Evolutionary conservation across 2,329 filamentous ascomycete species (phyloP), one percentile per base, ranked within the genome.

Genomic region (Chaetomium sp.): DNA sequence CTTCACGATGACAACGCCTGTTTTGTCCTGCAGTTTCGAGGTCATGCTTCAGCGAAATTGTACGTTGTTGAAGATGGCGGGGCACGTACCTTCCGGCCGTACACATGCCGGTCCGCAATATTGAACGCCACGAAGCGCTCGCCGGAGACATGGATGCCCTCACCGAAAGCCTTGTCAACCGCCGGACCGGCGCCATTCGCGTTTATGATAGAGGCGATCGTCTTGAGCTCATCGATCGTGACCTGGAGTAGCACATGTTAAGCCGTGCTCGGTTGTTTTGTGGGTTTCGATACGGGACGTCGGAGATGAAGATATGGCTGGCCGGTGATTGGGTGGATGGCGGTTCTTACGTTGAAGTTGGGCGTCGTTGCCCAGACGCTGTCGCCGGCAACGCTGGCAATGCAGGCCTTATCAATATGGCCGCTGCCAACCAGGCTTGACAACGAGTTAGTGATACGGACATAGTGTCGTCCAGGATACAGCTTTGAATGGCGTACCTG

Each of bases 1-100:
- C 84, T 96, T 96, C 79, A 89, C 88, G 73, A 95, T 86, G 75
- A 90, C 83, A 74, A 97, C 80, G 70, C 95, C 95, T 76, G 89
- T 86, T 76, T 89, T 91, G 72, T 91, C 92, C 83, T 86, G 69
- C 67, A 67, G 54, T 53, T 45, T 2, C 33, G 19, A 10, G 10
- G 19, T 27, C 6, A 6, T 16, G 38, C 27, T 19, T 59, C 12
- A 64, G 62, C 56, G 29, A n/a, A 38, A 38, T 42, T 35, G 25
- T 27, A 33, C 50, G 2, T 23, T 45, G 19, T 50, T 19, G n/a
- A 25, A 38, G 42, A 31, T 2, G 51, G 56, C 9, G 45, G 25
- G 47, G 21, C 9, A n/a, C 82, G 67, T 82, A 96, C 93, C 86
- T 92, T 88, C 85, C 93, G 92, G 70, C 87, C 91, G 79, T 96